Base-by-base conservation (phyloP, 352 stramenopile species). In the Phytophthora constricta region DNA sequence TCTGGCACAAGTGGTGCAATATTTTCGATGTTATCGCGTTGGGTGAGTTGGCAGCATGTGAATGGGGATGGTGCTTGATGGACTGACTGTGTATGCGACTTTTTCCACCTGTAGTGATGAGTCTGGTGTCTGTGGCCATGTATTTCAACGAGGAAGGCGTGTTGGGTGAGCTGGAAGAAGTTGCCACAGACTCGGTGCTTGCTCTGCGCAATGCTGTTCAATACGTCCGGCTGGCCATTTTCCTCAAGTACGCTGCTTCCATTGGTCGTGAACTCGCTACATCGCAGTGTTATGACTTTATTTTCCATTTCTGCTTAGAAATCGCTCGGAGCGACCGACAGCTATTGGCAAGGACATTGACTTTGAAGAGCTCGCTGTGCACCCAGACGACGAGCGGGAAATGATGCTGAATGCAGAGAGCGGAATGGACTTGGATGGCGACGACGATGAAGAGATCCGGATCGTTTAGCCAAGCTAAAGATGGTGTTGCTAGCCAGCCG, bases 81-180 rank as follows among this genome's bases (percentile, higher is more conserved):
- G 5, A 47, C 8, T 28, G 9, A 37, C 48, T 8, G 19, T 65
- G 25, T 39, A 22, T 34, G 42, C 16, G 48, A 46, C 3, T 61
- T 42, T 39, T 72, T 41, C 25, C n/a, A n/a, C n/a, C n/a, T n/a
- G n/a, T n/a, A 94, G 82, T 89, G 23, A 79, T 95, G 76, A 95
- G 87, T 58, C 53, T 95, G 26, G 73, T 91, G 20, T 95, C 87
- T 0, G 77, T 95, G 22, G 77, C 72, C 34, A 87, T 93, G 72
- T 95, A 93, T 46, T 95, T 95, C 48, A 92, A 92, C 37, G 82
- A 95, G 68, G 80, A 95, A 72, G 81, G 84, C 23, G 77, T 95
- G 34, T 39, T 95, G 19, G 79, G 84, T 4, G 87, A 95, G 55
- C 70, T 95, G n/a, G 87, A 95, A 74, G 87, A 95, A 62, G 82